Evolutionary conservation across 75 land plant species (phyloP), one percentile per base, ranked within the genome.

Genomic region (Pinus tabuliformis): DNA sequence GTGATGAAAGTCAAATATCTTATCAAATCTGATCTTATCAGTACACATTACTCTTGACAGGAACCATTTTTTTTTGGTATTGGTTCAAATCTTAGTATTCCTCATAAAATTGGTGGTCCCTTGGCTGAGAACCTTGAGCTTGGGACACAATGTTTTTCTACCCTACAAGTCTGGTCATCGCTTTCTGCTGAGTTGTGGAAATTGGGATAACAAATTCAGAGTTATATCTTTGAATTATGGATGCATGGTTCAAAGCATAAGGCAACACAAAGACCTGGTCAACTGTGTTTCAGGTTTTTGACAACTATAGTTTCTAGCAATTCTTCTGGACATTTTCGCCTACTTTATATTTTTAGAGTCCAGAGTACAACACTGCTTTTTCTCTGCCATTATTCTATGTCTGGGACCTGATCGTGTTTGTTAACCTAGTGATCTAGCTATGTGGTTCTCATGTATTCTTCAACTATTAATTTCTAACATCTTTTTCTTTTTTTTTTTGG

Each of bases 141-240:
- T 74, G 87, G 87, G 63, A 68, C 84, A 26, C 86, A 81, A 68
- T 93, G 89, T 83, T 93, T 95, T 75, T 84, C 90, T 17, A 86
- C 91, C 63, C 59, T 97, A 79, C 96, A 89, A 77, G 89, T 87
- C 59, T 81, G 85, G 18, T 82, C 88, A 59, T 92, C 89, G 52
- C 65, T 97, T 90, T 79, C 56, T 97, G 37, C 80, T 95, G 20
- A 88, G 90, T 56, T 95, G 96, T 86, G 98, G 98, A 12, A 90
- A 90, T 74, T 97, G 99, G 99, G 98, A 95, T 57, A 91, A 97
- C 78, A 97, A 98, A 66, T 97, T 97, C 73, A 94, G 90, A 70
- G 83, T 95, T 15, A 88, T 95, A 64, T 91, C 96, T 20, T 58
- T 95, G 22, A 84, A 56, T 84, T 94, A 95, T 79, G 99, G 99